A percentile compares a stretch with the other conserved stretches of the same genome.
phyloP scores from a whole-genome alignment of 164 flowering plant genomes.

The Dillenia turbinata region DNA sequence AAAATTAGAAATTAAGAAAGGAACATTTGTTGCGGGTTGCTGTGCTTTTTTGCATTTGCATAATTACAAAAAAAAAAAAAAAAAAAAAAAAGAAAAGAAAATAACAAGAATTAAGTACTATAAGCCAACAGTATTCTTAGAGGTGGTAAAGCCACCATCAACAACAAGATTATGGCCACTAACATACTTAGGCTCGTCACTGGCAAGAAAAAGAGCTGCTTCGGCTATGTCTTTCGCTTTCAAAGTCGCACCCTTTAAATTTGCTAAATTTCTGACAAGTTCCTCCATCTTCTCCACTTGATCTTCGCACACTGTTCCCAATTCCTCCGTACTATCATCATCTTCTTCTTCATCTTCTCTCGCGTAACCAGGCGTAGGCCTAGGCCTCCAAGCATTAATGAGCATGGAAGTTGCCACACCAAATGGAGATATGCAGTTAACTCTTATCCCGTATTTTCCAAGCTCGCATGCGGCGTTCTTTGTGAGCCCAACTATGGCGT shows the following conservation, averaged over 20 bases:
- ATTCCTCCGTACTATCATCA: slow-evolving; percentile 23
- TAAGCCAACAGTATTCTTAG: slow-evolving; percentile 58
- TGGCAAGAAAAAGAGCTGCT: slow-evolving; percentile 72
- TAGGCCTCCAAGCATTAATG: slow-evolving; percentile 56
- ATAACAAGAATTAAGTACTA: too few relatives aligned
- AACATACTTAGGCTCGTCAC: slow-evolving; percentile 75
- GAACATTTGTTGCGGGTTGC: too few relatives aligned
- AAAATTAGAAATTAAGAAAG: too few relatives aligned
- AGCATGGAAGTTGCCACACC: slow-evolving; percentile 85
- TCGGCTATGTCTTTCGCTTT: slow-evolving; percentile 64
- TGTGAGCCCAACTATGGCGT: slow-evolving; percentile 66
- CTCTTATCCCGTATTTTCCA: slow-evolving; percentile 71
- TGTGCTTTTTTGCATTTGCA: too few relatives aligned
- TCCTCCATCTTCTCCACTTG: slow-evolving; percentile 79
- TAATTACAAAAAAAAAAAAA: too few relatives aligned
- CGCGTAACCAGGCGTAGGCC: not conserved
- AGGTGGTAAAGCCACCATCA: slow-evolving; percentile 70
- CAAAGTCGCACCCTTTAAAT: slow-evolving; percentile 44
- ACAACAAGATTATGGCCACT: slow-evolving; percentile 84
- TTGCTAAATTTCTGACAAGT: slow-evolving; percentile 56
- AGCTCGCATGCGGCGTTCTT: slow-evolving; percentile 83
- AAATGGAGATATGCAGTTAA: slow-evolving; percentile 84
- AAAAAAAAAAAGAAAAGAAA: too few relatives aligned
- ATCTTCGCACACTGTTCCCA: slow-evolving; percentile 26
- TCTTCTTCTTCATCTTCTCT: slow-evolving; percentile 19